phyloP scores from a whole-genome alignment of 2,329 filamentous ascomycete species.

The Teratosphaeria epicoccoides region DNA sequence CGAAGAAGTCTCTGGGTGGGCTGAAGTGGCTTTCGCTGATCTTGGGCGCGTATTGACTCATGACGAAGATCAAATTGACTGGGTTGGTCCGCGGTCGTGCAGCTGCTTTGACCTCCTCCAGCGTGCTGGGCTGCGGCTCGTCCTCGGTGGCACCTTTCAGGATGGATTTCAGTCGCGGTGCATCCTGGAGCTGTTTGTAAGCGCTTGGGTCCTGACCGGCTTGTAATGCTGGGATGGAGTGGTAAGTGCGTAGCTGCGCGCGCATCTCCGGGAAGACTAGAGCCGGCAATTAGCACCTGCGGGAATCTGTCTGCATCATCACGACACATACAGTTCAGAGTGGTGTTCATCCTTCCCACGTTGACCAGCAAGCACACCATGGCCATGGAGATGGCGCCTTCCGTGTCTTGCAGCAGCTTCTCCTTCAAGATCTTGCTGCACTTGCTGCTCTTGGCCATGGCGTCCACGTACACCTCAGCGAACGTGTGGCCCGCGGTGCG shows the following conservation, averaged over 20 bases:
- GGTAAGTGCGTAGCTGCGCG: conserved; percentile 91
- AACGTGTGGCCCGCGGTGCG: conserved; percentile 64
- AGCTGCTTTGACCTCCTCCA: conserved; percentile 67
- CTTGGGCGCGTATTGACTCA: conserved; percentile 80
- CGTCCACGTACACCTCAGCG: conserved; percentile 94
- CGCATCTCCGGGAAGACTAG: conserved; percentile 98
- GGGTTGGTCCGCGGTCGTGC: conserved; percentile 78
- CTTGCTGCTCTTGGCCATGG: conserved; percentile 97
- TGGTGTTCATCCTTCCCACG: conserved; percentile 97
- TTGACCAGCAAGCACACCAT: conserved; percentile 98
- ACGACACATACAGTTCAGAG: conserved; percentile 64
- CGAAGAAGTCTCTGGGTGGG: conserved; percentile 79
- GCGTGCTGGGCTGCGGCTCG: conserved; percentile 66
- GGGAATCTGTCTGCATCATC: not conserved
- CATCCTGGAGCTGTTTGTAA: conserved; percentile 96
- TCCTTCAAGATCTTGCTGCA: conserved; percentile 97
- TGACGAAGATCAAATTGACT: conserved; percentile 92
- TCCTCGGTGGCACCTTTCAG: conserved; percentile 95
- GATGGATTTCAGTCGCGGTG: conserved; percentile 90
- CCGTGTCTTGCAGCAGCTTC: conserved; percentile 83
- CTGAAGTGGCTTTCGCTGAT: conserved; percentile 90
- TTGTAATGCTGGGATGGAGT: conserved; percentile 92
- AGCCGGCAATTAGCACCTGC: conserved; percentile 14
- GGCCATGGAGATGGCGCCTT: conserved; percentile 93
- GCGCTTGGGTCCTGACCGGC: conserved; percentile 89